Conservation (phyloP, 2,329 filamentous ascomycete species). For the Claviceps sp. region DNA sequence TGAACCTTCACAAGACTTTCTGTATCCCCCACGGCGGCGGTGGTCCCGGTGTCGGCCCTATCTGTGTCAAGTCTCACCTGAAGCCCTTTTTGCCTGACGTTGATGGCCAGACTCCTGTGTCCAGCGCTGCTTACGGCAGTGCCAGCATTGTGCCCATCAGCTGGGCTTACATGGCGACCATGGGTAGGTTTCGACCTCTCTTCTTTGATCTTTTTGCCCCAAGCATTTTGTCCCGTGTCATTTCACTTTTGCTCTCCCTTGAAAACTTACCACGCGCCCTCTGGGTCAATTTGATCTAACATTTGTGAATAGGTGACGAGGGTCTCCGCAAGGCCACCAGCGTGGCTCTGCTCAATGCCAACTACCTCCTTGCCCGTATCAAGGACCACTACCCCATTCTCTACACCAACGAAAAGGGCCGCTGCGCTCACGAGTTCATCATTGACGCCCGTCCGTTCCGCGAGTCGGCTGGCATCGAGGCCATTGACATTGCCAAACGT, state of each 20-base stretch:
- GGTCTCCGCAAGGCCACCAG: constrained; percentile 84
- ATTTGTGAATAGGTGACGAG: constrained; percentile 20
- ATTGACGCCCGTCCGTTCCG: constrained; percentile 79
- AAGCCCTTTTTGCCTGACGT: constrained; percentile 46
- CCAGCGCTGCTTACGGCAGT: constrained; percentile 73
- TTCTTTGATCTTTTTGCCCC: neutral
- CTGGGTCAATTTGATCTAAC: neutral
- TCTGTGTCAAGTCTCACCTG: constrained; percentile 78
- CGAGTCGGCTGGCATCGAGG: constrained; percentile 70
- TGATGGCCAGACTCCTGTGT: constrained; percentile 44
- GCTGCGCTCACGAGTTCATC: constrained; percentile 96
- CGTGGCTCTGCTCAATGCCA: constrained; percentile 87
- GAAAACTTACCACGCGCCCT: neutral
- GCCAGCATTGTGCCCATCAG: constrained; percentile 88
- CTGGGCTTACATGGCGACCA: constrained; percentile 91
- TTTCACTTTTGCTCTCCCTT: neutral
- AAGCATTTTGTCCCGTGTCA: neutral
- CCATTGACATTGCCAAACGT: constrained; percentile 90
- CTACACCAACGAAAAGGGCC: constrained; percentile 80
- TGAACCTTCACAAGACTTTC: constrained; percentile 98
- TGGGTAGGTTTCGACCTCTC: constrained; percentile 45
- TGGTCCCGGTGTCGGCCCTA: constrained; percentile 84
- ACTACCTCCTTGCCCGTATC: constrained; percentile 85
- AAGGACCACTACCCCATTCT: constrained; percentile 77
- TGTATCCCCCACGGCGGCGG: constrained; percentile 95